Base-by-base conservation (phyloP, 495 filamentous ascomycete species). In the Trichoderma asperelloides region DNA sequence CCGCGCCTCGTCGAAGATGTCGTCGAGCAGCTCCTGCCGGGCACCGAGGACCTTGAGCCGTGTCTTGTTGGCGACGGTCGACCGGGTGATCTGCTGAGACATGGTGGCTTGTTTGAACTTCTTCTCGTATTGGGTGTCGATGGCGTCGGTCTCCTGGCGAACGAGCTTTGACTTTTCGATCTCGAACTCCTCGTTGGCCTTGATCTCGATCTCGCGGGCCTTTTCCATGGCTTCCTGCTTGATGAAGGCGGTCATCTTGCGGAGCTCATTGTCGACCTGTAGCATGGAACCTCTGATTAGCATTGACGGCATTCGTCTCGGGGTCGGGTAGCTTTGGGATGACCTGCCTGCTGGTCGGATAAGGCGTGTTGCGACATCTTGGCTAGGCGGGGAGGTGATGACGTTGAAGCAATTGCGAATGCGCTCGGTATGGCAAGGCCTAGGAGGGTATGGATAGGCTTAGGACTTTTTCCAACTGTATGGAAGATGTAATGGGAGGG, bases 191-290 rank as follows among this genome's bases (percentile, higher is more conserved):
- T 97, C 93, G 79, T 98, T 91, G 78, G 96, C 96, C 79, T 98
- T 98, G 79, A 97, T 87, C 70, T 91, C 84, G 81, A 99, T 98
- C 78, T 99, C 96, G 74, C 87, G 87, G 71, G 93, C 92, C 81
- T 99, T 99, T 77, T 99, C 96, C 45, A 88, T 81, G 28, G 96
- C 96, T 85, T 99, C 96, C 81, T 97, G 93, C 76, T 89, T 90
- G 87, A 99, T 99, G 90, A 99, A 99, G 77, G 93, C 92, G 60
- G 96, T 98, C 96, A 99, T 99, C 85, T 99, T 99, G 83, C 89
- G 91, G 77, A 99, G 91, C 85, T 99, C 96, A 77, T 86, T 85
- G 74, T 88, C 85, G 80, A 99, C 94, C 93, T 97, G 71, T 68
- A 43, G 41, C 21, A 23, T 21, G 12, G 33, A 2, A n/a, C 5